Conservation (phyloP, 768 basidiomycete genomes). For the Podaxis sp. region DNA sequence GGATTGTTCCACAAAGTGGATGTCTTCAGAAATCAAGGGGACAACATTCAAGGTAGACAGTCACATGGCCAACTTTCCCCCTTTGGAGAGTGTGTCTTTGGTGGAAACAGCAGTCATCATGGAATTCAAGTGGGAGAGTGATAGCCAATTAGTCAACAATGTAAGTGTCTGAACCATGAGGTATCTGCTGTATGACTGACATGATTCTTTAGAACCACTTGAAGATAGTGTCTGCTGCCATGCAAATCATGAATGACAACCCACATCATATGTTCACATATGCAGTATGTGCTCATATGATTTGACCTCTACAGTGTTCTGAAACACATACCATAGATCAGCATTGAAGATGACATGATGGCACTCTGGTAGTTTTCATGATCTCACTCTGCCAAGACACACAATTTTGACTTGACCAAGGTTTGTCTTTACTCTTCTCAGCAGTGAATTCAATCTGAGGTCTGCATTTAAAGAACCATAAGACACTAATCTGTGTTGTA, state of each 20-base stretch:
- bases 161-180: not conserved
- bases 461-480: not conserved
- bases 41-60: not conserved
- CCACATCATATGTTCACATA: not conserved
- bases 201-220: not conserved
- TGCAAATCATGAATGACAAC: not conserved
- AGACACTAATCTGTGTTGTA: too few relatives aligned
- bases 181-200: not conserved
- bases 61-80: not conserved
- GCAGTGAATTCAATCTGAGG: not conserved
- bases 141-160: not conserved
- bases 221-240: not conserved
- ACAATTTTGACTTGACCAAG: not conserved
- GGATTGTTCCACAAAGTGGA: not conserved
- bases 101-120: not conserved
- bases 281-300: too few relatives aligned
- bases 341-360: not conserved
- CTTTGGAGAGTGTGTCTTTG: not conserved
- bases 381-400: conserved; percentile 2
- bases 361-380: conserved; percentile 5
- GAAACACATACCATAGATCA: not conserved
- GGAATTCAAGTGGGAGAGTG: not conserved
- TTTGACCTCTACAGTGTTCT: not conserved
- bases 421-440: not conserved
- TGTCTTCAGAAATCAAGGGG: not conserved